These are phyloP conservation scores for Extremus antarcticus DNA, from an alignment of 495 filamentous ascomycete genomes.

Conservation along the genomic window DNA sequence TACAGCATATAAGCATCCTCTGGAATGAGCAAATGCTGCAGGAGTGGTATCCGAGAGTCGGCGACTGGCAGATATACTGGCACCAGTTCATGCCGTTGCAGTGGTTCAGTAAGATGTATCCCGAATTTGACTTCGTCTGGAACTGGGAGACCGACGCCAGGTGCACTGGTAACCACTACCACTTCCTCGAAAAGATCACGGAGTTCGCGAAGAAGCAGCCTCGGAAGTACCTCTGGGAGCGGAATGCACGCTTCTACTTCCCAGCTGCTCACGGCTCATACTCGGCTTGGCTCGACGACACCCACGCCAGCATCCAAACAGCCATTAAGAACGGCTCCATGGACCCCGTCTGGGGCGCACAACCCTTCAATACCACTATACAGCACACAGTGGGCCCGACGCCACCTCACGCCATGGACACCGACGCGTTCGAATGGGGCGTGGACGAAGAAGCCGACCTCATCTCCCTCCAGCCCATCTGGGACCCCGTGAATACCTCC, in stretches of 20 bases:
- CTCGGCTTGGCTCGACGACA: constrained; percentile 44
- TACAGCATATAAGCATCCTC: constrained; percentile 54
- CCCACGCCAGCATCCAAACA: constrained; percentile 26
- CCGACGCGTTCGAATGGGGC: constrained; percentile 61
- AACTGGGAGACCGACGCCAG: constrained; percentile 69
- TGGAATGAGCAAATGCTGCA: constrained; percentile 52
- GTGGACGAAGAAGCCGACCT: constrained; percentile 67
- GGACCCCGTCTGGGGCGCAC: constrained; percentile 52
- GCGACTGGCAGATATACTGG: constrained; percentile 33
- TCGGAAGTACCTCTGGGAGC: constrained; percentile 61
- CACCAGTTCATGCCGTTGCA: constrained; percentile 50
- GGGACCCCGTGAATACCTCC: constrained; percentile 51
- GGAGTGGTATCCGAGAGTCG: constrained; percentile 45
- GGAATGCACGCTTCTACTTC: constrained; percentile 62
- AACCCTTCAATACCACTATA: constrained; percentile 32
- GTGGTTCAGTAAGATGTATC: constrained; percentile 55
- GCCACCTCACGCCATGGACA: constrained; percentile 40
- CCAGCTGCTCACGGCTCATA: constrained; percentile 51
- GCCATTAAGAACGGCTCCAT: constrained; percentile 27
- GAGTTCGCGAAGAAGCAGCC: constrained; percentile 53
- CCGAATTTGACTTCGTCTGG: constrained; percentile 66
- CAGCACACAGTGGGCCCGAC: constrained; percentile 49
- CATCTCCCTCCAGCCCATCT: constrained; percentile 60
- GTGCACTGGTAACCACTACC: constrained; percentile 59
- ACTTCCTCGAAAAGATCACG: constrained; percentile 50